These are phyloP conservation scores for Xylogone sp. DNA, from an alignment of 2,329 filamentous ascomycete species.

Conservation along the genomic window DNA sequence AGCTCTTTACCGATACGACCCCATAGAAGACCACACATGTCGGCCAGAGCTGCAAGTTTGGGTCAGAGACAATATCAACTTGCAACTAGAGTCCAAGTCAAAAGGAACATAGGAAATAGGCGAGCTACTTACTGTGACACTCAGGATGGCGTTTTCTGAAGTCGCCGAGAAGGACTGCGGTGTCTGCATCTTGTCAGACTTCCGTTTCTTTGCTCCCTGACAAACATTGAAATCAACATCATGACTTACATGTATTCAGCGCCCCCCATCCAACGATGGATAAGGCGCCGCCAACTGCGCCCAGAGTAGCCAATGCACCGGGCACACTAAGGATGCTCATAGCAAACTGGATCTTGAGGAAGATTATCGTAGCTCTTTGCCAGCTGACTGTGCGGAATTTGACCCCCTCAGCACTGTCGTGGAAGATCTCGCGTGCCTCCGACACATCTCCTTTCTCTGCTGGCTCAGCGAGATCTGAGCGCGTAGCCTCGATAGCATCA, in stretches of 20 bases:
- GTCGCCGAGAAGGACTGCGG: conserved; percentile 44
- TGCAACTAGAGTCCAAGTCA: background rate
- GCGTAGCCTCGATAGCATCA: background rate
- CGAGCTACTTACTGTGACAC: conserved; percentile 35
- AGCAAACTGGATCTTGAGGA: conserved; percentile 39
- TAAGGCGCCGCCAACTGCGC: conserved; percentile 38
- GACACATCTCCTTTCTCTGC: background rate
- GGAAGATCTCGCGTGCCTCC: conserved; percentile 39
- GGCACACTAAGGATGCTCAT: conserved; percentile 40
- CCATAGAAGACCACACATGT: conserved; percentile 56
- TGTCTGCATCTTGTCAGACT: conserved; percentile 25
- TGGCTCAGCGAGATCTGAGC: background rate
- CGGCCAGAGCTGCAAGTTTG: conserved; percentile 37
- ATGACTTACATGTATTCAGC: conserved; percentile 26
- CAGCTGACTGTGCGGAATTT: conserved; percentile 46
- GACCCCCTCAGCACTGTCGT: conserved; percentile 37
- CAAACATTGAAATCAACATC: background rate
- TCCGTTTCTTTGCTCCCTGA: background rate
- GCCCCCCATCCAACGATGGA: conserved; percentile 36
- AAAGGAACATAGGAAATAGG: conserved; percentile 1
- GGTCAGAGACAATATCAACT: background rate
- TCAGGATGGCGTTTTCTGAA: conserved; percentile 47
- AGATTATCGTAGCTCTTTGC: conserved; percentile 44
- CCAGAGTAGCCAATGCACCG: conserved; percentile 37
- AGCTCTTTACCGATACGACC: conserved; percentile 49